phyloP scores from a whole-genome alignment of 495 filamentous ascomycete genomes.

The Penicillium manginii region DNA sequence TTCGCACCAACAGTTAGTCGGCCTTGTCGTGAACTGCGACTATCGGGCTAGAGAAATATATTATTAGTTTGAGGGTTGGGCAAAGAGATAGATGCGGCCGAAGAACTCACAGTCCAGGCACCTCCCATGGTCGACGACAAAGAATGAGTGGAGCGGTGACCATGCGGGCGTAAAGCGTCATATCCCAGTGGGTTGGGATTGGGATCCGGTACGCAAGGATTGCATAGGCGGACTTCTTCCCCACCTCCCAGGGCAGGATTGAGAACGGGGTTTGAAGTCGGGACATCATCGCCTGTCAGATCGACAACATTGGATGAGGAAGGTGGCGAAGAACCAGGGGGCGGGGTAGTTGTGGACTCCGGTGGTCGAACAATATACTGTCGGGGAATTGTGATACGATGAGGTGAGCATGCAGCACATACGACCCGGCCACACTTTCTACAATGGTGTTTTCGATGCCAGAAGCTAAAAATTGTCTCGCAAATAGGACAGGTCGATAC shows the following conservation, averaged over 20 bases:
- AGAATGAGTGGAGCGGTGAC: slow-evolving; percentile 30
- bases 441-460: slow-evolving; percentile 90
- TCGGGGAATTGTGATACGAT: slow-evolving; percentile 90
- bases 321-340: slow-evolving; percentile 22
- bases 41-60: background rate
- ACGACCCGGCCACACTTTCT: slow-evolving; percentile 97
- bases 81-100: background rate
- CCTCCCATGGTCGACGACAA: slow-evolving; percentile 25
- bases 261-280: slow-evolving; percentile 25
- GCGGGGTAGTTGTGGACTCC: slow-evolving; percentile 33
- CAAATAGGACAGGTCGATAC: slow-evolving; percentile 85
- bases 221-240: slow-evolving; percentile 88
- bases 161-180: slow-evolving; percentile 26
- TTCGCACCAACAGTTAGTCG: slow-evolving; percentile 17
- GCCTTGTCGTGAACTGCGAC: slow-evolving; percentile 16
- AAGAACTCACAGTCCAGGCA: slow-evolving; percentile 15
- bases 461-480: slow-evolving; percentile 74
- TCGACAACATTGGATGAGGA: slow-evolving; percentile 36
- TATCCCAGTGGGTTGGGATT: slow-evolving; percentile 66
- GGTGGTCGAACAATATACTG: slow-evolving; percentile 92
- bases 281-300: slow-evolving; percentile 44
- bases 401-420: slow-evolving; percentile 87
- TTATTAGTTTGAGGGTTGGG: background rate
- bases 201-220: slow-evolving; percentile 92
- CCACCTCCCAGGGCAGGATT: slow-evolving; percentile 72